Evolutionary conservation across 371 early-diverging fungal genomes (phyloP).

Genomic region (Mortierella sp.): DNA sequence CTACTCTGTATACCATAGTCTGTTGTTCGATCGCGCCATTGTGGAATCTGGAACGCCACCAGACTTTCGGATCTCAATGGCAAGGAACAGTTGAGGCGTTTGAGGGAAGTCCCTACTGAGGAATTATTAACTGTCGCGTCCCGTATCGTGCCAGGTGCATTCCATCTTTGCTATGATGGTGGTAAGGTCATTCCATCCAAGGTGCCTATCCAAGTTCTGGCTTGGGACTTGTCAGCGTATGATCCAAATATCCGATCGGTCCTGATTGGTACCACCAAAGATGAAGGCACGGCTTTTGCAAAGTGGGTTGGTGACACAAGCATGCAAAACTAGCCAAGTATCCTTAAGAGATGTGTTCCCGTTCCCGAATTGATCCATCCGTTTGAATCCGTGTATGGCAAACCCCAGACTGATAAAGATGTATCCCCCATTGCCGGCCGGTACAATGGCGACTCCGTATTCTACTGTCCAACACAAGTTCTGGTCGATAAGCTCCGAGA

Average conservation of each 20-base stretch:
- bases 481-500: background rate
- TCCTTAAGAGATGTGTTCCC: constrained; percentile 8
- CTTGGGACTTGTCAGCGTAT: constrained; percentile 6
- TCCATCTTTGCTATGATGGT: constrained; percentile 8
- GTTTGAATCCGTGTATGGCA: constrained; percentile 23
- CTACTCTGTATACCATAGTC: constrained; percentile 23
- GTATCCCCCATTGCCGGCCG: background rate
- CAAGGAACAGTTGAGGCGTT: constrained; percentile 23
- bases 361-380: constrained; percentile 5
- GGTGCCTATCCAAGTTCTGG: constrained; percentile 4
- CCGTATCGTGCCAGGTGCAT: background rate
- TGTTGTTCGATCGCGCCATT: constrained; percentile 52
- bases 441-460: constrained; percentile 9
- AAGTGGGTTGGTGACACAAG: constrained; percentile 2
- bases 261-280: constrained; percentile 27
- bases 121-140: constrained; percentile 6
- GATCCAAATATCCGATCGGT: constrained; percentile 26
- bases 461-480: constrained; percentile 9
- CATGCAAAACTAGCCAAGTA: constrained; percentile 9
- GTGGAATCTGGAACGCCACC: constrained; percentile 46
- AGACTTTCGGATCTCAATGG: constrained; percentile 11
- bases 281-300: constrained; percentile 20
- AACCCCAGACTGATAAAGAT: constrained; percentile 18
- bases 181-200: constrained; percentile 11
- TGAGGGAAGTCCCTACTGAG: constrained; percentile 12